Base-by-base conservation (phyloP, 208 protist species). In the Leishmania tarentolae region DNA sequence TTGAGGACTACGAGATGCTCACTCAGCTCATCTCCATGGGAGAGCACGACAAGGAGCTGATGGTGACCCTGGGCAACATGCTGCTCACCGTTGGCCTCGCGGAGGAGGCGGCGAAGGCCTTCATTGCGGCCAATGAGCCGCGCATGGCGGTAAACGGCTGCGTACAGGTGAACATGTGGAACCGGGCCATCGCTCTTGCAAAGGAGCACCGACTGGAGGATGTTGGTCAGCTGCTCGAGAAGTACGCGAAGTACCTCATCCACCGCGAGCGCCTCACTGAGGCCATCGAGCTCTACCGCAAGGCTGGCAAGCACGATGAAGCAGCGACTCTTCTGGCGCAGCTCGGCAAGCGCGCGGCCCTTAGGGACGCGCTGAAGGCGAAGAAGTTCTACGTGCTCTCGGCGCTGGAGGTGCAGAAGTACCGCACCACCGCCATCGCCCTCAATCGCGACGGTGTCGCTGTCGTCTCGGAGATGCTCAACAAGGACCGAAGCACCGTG, bases 321-420 rank as follows among this genome's bases (percentile, higher is more conserved):
- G 94, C 97, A 21, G 98, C 98, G 44, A 96, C 93, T 87, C 88
- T 99, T 66, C 92, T 99, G 52, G 85, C 92, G n/a, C 81, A 97
- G 85, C 87, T 98, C 37, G 94, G 87, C 40, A 91, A 95, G 77
- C 88, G 88, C 19, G 94, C 89, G 15, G 92, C 91, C 35, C 71
- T 86, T 65, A 92, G 93, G 31, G 91, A 98, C 69, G 92, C 94
- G 31, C 86, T 98, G 19, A 87, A 91, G 59, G 97, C 96, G 13
- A 99, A 99, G 89, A 99, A 99, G 92, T 96, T 99, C 66, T 98
- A 97, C 80, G 98, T 99, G 47, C 91, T 99, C 35, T 98, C 97
- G 72, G 98, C 98, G 57, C 89, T 99, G 3, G 96, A 99, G 83
- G 94, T 99, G 77, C 98, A 99, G 79, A 90, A 89, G 77, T 93